Conservation (phyloP, 1,284 basidiomycete species). For the Austroboletus olivaceoglutinosus region DNA sequence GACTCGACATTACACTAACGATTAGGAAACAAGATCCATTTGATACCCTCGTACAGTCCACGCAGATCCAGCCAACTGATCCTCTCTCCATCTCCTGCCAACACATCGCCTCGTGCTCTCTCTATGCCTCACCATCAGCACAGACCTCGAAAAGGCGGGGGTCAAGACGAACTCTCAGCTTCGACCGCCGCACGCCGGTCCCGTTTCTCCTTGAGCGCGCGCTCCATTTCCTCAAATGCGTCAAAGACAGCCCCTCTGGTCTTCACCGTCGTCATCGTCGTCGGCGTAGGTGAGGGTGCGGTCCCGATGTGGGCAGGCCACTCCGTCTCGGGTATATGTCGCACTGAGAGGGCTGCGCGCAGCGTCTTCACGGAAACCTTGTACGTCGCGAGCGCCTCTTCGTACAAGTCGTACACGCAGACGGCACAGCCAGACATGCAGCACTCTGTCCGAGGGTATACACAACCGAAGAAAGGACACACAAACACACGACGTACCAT, state of each 20-base stretch:
- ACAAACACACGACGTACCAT: slow-evolving; percentile 42
- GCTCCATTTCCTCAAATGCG: slow-evolving; percentile 70
- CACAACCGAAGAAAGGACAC: neutral
- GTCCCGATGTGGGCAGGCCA: slow-evolving; percentile 60
- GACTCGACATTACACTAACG: slow-evolving; percentile 6
- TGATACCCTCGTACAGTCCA: slow-evolving; percentile 21
- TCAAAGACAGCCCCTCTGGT: slow-evolving; percentile 42
- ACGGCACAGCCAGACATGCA: slow-evolving; percentile 91
- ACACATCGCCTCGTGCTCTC: slow-evolving; percentile 16
- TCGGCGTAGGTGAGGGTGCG: neutral
- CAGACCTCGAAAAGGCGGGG: slow-evolving; percentile 4
- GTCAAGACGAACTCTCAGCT: slow-evolving; percentile 39
- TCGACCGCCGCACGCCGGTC: slow-evolving; percentile 25
- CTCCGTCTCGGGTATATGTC: slow-evolving; percentile 52
- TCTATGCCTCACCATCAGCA: slow-evolving; percentile 19
- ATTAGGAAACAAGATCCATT: slow-evolving; percentile 26
- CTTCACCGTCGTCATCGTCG: slow-evolving; percentile 13
- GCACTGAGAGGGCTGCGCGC: slow-evolving; percentile 46
- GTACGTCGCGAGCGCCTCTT: slow-evolving; percentile 72
- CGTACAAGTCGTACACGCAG: slow-evolving; percentile 86
- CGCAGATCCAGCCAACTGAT: slow-evolving; percentile 6
- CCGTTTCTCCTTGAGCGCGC: slow-evolving; percentile 47
- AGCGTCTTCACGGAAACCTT: slow-evolving; percentile 53
- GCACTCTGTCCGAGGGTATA: slow-evolving; percentile 57
- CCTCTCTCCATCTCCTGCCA: slow-evolving; percentile 11